phyloP scores from a whole-genome alignment of 1,139 yeast species.

The Saccharomyces hybrid region DNA sequence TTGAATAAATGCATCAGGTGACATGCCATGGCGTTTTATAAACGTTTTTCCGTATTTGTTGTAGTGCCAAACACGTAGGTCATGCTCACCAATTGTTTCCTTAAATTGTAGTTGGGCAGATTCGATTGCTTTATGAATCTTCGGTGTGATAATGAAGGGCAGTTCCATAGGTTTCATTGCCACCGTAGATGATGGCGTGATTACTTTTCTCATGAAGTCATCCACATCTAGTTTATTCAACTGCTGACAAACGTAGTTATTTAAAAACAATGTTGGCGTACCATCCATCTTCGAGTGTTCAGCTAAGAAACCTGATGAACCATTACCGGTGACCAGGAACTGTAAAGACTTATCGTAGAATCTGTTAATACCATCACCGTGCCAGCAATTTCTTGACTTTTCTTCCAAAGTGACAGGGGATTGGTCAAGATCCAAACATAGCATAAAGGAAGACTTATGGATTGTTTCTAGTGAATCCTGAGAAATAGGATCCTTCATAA shows the following conservation, averaged over 20 bases:
- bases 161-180: constrained; percentile 11
- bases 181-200: constrained; percentile 24
- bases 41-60: constrained; percentile 64
- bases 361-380: constrained; percentile 86
- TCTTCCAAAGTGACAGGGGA: constrained; percentile 75
- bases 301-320: constrained; percentile 86
- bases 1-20: constrained; percentile 75
- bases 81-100: constrained; percentile 44
- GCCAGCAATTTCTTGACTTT: constrained; percentile 86
- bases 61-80: constrained; percentile 60
- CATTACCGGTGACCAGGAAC: constrained; percentile 73
- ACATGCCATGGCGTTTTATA: constrained; percentile 58
- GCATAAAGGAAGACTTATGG: constrained; percentile 69
- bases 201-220: constrained; percentile 31
- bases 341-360: constrained; percentile 90
- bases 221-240: constrained; percentile 42
- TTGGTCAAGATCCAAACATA: constrained; percentile 63
- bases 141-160: constrained; percentile 45
- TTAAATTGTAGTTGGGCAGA: constrained; percentile 51
- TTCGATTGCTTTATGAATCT: constrained; percentile 44
- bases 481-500: constrained; percentile 47
- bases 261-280: constrained; percentile 85
- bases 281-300: constrained; percentile 99
- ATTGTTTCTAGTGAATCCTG: constrained; percentile 60
- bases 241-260: constrained; percentile 62